These are phyloP conservation scores for Alloteropsis semialata DNA, from an alignment of 176 grass and related monocot genomes.

Conservation along the genomic window DNA sequence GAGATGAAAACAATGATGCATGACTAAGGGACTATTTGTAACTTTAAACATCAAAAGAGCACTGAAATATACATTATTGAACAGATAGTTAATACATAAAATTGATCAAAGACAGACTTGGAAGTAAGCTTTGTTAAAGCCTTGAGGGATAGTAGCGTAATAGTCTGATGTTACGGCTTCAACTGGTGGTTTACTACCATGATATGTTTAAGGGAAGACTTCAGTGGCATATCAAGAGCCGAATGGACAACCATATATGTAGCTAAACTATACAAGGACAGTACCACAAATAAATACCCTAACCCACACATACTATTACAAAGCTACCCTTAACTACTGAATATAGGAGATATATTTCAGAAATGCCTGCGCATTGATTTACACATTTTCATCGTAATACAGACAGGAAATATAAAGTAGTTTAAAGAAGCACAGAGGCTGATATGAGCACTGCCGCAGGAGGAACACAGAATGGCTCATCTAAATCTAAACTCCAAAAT, in stretches of 20 bases:
- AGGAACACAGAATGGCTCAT: neutral
- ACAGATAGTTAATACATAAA: neutral
- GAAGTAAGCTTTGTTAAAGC: neutral
- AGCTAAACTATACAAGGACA: neutral
- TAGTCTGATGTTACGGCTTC: neutral
- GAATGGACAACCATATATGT: neutral
- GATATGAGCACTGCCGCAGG: neutral
- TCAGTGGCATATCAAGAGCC: neutral
- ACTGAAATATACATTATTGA: neutral
- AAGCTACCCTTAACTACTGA: neutral
- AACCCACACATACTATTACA: neutral
- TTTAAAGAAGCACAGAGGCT: neutral
- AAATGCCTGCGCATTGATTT: neutral
- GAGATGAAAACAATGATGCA: neutral
- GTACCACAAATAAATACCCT: neutral
- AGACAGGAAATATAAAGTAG: neutral
- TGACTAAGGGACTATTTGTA: neutral
- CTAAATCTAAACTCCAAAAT: slow-evolving; percentile 16
- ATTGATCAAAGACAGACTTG: neutral
- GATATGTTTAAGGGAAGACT: neutral
- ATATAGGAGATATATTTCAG: neutral
- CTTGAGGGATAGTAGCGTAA: neutral
- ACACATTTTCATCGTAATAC: slow-evolving; percentile 13
- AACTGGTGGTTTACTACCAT: neutral
- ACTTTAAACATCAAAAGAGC: slow-evolving; percentile 2